These are phyloP conservation scores for Mallotus japonicus DNA, from an alignment of 441 rosid genomes.

Conservation along the genomic window DNA sequence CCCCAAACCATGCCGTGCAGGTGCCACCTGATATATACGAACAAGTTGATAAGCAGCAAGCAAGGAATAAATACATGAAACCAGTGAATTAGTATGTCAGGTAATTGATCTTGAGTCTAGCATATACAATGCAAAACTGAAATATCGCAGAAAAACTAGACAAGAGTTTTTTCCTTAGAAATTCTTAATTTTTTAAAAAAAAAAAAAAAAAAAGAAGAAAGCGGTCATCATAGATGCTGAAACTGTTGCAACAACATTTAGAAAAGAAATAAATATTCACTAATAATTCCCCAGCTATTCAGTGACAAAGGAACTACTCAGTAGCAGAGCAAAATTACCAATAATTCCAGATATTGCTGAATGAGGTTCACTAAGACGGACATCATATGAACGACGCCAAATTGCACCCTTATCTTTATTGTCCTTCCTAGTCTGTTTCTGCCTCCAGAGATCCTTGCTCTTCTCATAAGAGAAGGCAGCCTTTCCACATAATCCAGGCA, in stretches of 20 bases:
- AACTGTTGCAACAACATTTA: neutral
- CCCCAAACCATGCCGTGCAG: constrained; percentile 59
- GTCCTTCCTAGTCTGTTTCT: constrained; percentile 39
- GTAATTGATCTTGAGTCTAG: neutral
- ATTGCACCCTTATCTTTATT: constrained; percentile 42
- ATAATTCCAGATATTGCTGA: constrained; percentile 65
- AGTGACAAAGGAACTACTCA: neutral
- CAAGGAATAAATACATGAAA: neutral
- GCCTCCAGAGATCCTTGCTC: constrained; percentile 68
- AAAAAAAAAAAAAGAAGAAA: no score
- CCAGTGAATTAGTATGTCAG: no score
- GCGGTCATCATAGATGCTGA: no score
- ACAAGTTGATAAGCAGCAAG: constrained; percentile 6
- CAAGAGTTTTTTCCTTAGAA: no score
- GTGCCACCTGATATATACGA: constrained; percentile 46
- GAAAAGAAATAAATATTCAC: neutral
- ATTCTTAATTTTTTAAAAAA: no score
- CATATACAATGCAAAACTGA: no score
- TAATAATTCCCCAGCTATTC: neutral
- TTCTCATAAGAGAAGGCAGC: constrained; percentile 74
- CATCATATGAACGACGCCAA: constrained; percentile 50
- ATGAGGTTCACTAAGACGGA: constrained; percentile 64
- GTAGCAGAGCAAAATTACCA: constrained; percentile 43
- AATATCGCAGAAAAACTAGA: no score
- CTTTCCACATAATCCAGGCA: constrained; percentile 76